Evolutionary conservation across 1,139 yeast species (phyloP), one percentile per base, ranked within the genome.

Genomic region (Debaryomyces sp.): DNA sequence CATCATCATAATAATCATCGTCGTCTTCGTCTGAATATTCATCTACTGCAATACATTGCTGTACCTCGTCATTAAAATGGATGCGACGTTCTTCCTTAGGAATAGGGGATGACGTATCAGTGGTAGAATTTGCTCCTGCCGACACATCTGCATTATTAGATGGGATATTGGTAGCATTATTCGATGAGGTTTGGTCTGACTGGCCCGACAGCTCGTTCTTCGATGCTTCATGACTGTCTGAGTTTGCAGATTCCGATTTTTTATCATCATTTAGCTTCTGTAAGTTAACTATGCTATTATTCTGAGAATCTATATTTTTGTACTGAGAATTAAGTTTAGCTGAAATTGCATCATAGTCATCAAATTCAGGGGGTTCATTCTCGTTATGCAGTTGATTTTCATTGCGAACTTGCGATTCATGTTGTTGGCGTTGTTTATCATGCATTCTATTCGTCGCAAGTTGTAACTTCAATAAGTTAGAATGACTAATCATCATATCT

Each of bases 61-160:
- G 92, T 24, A 94, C 99, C 50, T 91, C 83, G 61, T 90, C 96
- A 62, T 87, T 92, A 69, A 94, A 94, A 68, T 91, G 98, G 50
- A 92, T 91, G 56, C 80, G 94, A 53, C 94, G 78, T 43, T 69
- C 73, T 47, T 68, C 71, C 54, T 68, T 41, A 18, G 44, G 23
- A 43, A 23, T 13, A 15, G 38, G 24, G 4, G 47, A 8, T 9
- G 44, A 32, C 12, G 22, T 27, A 10, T 24, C 17, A 17, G 17
- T 22, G 8, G 17, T 22, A 8, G 38, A 27, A 35, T 41, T 22
- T 17, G 24, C 21, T 21, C 15, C 45, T 13, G 38, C 18, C 18
- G 45, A 30, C 15, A 22, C 10, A 2, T 9, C 12, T 8, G n/a
- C 24, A 30, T 46, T 33, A 13, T 26, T 22, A 10, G 24, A 17